Evolutionary conservation across 805 yeast species (phyloP).

Genomic region (Pichia manshurica): DNA sequence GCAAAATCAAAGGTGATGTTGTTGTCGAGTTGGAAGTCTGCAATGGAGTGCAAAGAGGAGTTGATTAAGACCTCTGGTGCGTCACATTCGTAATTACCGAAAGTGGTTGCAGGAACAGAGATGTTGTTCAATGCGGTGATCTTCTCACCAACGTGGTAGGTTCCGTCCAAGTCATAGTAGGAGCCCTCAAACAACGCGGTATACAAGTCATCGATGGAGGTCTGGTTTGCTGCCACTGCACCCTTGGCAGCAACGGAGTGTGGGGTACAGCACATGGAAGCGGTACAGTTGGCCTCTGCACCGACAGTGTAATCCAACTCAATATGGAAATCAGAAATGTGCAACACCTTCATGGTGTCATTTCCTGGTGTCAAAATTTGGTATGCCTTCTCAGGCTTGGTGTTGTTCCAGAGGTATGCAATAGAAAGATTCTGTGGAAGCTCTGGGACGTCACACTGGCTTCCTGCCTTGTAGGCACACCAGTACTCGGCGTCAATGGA

Average conservation of each 20-base stretch:
- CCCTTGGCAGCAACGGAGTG: slow-evolving; percentile 27
- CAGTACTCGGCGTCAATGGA: slow-evolving; percentile 54
- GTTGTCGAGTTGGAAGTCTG: slow-evolving; percentile 28
- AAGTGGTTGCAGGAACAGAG: slow-evolving; percentile 51
- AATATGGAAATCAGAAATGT: slow-evolving; percentile 61
- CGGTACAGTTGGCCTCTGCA: slow-evolving; percentile 52
- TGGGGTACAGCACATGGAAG: slow-evolving; percentile 56
- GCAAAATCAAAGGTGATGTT: slow-evolving; percentile 48
- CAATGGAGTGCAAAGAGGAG: slow-evolving; percentile 45
- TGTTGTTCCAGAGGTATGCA: slow-evolving; percentile 38
- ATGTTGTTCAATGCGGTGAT: slow-evolving; percentile 26
- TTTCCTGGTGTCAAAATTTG: slow-evolving; percentile 35
- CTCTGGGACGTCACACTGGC: slow-evolving; percentile 48
- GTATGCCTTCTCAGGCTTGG: slow-evolving; percentile 36
- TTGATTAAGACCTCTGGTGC: slow-evolving; percentile 59
- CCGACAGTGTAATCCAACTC: slow-evolving; percentile 51
- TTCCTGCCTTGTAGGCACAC: slow-evolving; percentile 47
- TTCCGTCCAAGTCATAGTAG: slow-evolving; percentile 26
- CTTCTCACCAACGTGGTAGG: slow-evolving; percentile 27
- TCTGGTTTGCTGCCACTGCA: slow-evolving; percentile 1
- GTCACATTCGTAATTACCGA: slow-evolving; percentile 61
- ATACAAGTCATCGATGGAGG: slow-evolving; percentile 9
- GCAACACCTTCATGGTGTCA: slow-evolving; percentile 54
- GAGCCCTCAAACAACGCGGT: slow-evolving; percentile 10
- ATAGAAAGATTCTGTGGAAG: slow-evolving; percentile 43